phyloP scores from a whole-genome alignment of 768 basidiomycete genomes.

The Macrocybe gigantea region DNA sequence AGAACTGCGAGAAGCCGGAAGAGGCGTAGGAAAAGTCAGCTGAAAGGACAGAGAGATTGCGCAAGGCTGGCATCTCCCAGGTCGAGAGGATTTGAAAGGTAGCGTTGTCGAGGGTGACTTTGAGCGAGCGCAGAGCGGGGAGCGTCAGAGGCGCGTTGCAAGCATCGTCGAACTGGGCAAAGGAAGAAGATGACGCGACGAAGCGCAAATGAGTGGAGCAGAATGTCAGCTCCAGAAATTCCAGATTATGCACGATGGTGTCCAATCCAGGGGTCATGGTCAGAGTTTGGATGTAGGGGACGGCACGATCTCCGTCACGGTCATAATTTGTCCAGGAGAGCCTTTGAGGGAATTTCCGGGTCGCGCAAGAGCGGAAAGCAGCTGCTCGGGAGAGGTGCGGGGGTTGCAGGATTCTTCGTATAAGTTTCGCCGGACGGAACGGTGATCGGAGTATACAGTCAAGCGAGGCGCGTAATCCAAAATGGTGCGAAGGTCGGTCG shows the following conservation, averaged over 20 bases:
- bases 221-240: conserved; percentile 65
- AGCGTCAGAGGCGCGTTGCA: conserved; percentile 20
- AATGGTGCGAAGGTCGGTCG: conserved; percentile 62
- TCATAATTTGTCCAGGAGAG: conserved; percentile 74
- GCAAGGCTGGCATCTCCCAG: conserved; percentile 62
- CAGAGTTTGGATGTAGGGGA: conserved; percentile 44
- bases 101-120: conserved; percentile 64
- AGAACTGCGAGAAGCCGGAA: conserved; percentile 58
- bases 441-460: conserved; percentile 57
- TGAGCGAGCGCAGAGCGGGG: conserved; percentile 64
- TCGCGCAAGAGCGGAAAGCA: conserved; percentile 54
- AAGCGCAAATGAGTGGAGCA: conserved; percentile 41
- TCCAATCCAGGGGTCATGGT: conserved; percentile 20
- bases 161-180: conserved; percentile 8
- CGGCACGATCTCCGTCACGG: conserved; percentile 37
- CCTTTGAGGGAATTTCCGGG: conserved; percentile 48
- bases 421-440: conserved; percentile 53
- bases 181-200: conserved; percentile 12
- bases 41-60: conserved; percentile 61
- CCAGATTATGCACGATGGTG: conserved; percentile 28
- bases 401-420: conserved; percentile 38
- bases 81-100: conserved; percentile 61
- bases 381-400: conserved; percentile 45
- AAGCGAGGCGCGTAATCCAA: conserved; percentile 58
- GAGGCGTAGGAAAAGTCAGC: conserved; percentile 70